Evolutionary conservation across 129 eudicot genomes (phyloP), one percentile per base, ranked within the genome.

Genomic region (Pulicaria dysenterica): DNA sequence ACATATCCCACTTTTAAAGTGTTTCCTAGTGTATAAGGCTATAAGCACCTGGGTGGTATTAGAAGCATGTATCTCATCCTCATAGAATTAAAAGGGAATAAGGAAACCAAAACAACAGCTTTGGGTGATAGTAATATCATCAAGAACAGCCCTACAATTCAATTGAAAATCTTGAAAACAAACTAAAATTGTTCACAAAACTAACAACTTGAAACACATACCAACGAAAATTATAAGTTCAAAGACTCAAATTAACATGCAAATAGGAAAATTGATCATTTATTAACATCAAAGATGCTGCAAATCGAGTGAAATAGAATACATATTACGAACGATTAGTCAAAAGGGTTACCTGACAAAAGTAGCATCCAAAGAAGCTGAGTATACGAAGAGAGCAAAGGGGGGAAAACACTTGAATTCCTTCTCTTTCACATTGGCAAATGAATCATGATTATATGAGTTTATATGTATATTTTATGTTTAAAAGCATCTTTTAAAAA

Each of bases 351-450:
- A 73, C 19, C 74, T 51, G 51, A 63, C 69, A 42, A 65, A 45
- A 65, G 70, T 43, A 70, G 34, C 54, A 70, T 54, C 16, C 55
- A n/a, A 70, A 56, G 56, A 55, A 70, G 54, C 74, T 69, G 74
- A 8, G 45, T 46, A 45, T 24, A 42, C 64, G 54, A 41, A 54
- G 58, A 48, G 43, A 45, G 71, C 13, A 65, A 67, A 60, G 40
- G 15, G 67, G 36, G 24, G 7, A 50, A 2, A 5, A 50, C 3
- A 6, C 51, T 24, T 5, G 2, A 14, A 37, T 3, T 17, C 19
- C 9, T 50, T 51, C 2, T 0, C 31, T 19, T 1, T 5, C 2
- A 47, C 44, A 37, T 49, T 49, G 49, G 49, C 8, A 50, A 69
- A 3, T 48, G 8, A 70, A 54, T 70, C 42, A 58, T 17, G 41